phyloP scores from a whole-genome alignment of 805 yeast species.

The Aciculoconidium aculeatum region DNA sequence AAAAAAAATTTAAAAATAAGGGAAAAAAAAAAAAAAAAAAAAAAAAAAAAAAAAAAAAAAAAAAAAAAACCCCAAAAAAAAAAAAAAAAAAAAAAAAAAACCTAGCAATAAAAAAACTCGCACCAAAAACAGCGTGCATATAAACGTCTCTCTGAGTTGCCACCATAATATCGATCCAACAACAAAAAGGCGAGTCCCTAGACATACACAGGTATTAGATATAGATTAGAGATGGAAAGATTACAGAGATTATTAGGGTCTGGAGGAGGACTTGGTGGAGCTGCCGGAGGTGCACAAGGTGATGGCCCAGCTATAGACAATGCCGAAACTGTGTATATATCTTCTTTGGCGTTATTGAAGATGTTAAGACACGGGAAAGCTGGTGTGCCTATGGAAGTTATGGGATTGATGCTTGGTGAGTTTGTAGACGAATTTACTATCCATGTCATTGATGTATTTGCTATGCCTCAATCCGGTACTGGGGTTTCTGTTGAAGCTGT shows the following conservation, averaged over 20 bases:
- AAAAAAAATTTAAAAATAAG: too few species aligned
- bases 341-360: conserved; percentile 89
- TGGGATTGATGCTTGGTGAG: conserved; percentile 99
- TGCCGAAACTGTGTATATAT: conserved; percentile 93
- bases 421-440: conserved; percentile 96
- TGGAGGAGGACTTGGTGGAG: conserved; percentile 40
- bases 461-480: conserved; percentile 98
- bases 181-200: too few species aligned
- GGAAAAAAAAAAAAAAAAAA: too few species aligned
- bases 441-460: conserved; percentile 96
- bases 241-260: conserved; percentile 43
- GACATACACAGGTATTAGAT: too few species aligned
- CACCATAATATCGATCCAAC: too few species aligned
- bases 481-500: conserved; percentile 99
- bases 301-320: conserved; percentile 89
- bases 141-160: too few species aligned
- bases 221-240: conserved; percentile 47
- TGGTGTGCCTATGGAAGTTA: conserved; percentile 73
- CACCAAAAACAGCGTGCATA: too few species aligned
- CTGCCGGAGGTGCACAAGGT: conserved; percentile 37
- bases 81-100: too few species aligned
- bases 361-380: conserved; percentile 98
- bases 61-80: too few species aligned
- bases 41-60: too few species aligned
- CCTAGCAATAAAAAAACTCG: too few species aligned